Base-by-base conservation (phyloP, 2,329 filamentous ascomycete genomes). In the Exophiala sp. region DNA sequence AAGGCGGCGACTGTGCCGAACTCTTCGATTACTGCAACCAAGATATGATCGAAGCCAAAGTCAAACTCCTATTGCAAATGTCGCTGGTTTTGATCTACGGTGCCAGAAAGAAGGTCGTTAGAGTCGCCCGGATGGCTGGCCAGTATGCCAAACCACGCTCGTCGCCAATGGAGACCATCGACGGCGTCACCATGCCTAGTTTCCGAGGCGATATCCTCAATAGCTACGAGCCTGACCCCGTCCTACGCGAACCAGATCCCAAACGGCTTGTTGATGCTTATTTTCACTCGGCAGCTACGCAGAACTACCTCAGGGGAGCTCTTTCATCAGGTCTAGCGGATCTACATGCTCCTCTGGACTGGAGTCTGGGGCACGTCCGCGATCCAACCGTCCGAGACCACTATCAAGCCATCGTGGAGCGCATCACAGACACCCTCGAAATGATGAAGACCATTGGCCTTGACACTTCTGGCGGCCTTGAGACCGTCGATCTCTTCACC, bases 181-280 rank as follows among this genome's bases (percentile, higher is more conserved):
- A 95, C 60, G 91, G 91, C 47, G 82, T 83, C 55, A 83, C 90
- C 66, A 87, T 96, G 50, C 88, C 89, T 3, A 94, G 89, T 39
- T 99, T 97, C 79, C 81, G 94, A 48, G 94, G 94, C 12, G 94
- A 99, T 65, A 97, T 97, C 57, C 79, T 99, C 60, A 99, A 99
- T 68, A 92, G 92, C 21, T 96, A 86, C 72, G 81, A 69, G 7
- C 67, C 74, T 9, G 70, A 84, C 35, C 74, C 84, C 0, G 83
- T 86, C n/a, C 84, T 91, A 60, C 78, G 94, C 52, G 81, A 81
- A 36, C 85, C 95, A 33, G 90, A 97, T 67, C 92, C 94, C 1
- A 81, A 82, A 46, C 82, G 94, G 36, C 80, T 99, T 6, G 88
- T 97, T 36, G 85, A 87, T 58, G 94, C 94, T 3, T 99, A 99